phyloP scores from a whole-genome alignment of 2,329 filamentous ascomycete species.

The Ophiostoma tasmaniense region DNA sequence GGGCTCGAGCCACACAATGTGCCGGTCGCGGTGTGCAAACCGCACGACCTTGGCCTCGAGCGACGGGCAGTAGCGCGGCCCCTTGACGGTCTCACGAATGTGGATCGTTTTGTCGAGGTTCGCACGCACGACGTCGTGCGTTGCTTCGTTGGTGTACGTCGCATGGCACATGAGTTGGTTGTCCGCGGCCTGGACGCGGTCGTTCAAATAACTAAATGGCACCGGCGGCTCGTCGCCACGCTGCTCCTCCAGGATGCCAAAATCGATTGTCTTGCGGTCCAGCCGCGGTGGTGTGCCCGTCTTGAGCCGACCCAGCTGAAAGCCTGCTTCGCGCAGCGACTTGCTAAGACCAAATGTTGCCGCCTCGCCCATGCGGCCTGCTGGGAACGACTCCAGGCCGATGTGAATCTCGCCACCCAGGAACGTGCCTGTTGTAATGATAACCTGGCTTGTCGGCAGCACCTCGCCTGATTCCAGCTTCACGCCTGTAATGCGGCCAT shows the following conservation, averaged over 20 bases:
- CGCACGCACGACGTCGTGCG: constrained; percentile 74
- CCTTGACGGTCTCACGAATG: constrained; percentile 89
- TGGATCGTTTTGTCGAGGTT: constrained; percentile 97
- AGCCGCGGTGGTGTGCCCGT: constrained; percentile 90
- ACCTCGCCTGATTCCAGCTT: constrained; percentile 80
- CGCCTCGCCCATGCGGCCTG: constrained; percentile 87
- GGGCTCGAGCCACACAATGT: constrained; percentile 94
- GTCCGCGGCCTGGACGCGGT: constrained; percentile 64
- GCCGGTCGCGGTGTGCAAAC: constrained; percentile 69
- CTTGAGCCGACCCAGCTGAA: constrained; percentile 82
- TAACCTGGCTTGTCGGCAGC: constrained; percentile 68
- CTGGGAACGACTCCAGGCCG: constrained; percentile 72
- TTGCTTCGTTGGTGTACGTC: constrained; percentile 75
- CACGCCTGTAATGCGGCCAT: constrained; percentile 71
- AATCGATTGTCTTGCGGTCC: constrained; percentile 75
- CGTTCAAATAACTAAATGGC: constrained; percentile 88
- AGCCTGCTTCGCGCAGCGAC: constrained; percentile 79
- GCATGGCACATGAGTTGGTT: constrained; percentile 76
- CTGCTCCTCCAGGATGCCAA: constrained; percentile 60
- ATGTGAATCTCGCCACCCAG: constrained; percentile 95
- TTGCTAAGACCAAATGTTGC: constrained; percentile 90
- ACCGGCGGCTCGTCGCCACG: constrained; percentile 74
- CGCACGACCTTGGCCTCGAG: constrained; percentile 89
- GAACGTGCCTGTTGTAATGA: constrained; percentile 96
- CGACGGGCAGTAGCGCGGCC: constrained; percentile 90